Conservation (phyloP, 805 yeast species). For the Candida manassasensis region DNA sequence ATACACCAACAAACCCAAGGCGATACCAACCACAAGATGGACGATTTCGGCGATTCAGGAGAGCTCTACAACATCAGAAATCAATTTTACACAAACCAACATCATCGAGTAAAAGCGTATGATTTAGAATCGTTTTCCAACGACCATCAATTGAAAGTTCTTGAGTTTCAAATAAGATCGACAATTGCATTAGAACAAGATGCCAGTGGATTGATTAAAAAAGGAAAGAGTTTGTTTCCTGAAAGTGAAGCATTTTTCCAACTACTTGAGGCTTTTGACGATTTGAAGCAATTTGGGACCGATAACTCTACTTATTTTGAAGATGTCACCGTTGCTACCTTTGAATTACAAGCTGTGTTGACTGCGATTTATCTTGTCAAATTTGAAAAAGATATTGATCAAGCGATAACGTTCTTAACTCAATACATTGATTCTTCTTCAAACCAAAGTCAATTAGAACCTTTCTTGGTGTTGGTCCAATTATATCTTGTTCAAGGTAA, state of each 20-base stretch:
- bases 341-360: slow-evolving; percentile 39
- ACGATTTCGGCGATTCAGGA: slow-evolving; percentile 38
- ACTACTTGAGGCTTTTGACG: slow-evolving; percentile 40
- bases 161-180: slow-evolving; percentile 39
- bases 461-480: slow-evolving; percentile 37
- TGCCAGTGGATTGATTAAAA: slow-evolving; percentile 35
- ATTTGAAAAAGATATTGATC: slow-evolving; percentile 31
- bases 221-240: slow-evolving; percentile 29
- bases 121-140: slow-evolving; percentile 33
- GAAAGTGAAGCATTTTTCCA: slow-evolving; percentile 32
- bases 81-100: slow-evolving; percentile 59
- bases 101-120: slow-evolving; percentile 38
- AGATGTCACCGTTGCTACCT: slow-evolving; percentile 28
- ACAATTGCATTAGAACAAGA: slow-evolving; percentile 33
- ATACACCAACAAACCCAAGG: background rate
- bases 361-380: slow-evolving; percentile 36
- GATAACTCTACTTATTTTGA: slow-evolving; percentile 41
- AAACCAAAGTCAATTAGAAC: slow-evolving; percentile 35
- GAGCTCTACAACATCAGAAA: slow-evolving; percentile 54
- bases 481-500: slow-evolving; percentile 36
- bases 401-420: slow-evolving; percentile 29
- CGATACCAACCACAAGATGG: slow-evolving; percentile 20
- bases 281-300: slow-evolving; percentile 38
- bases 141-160: slow-evolving; percentile 34
- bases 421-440: slow-evolving; percentile 19